Evolutionary conservation across 2,329 filamentous ascomycete species (phyloP).

Genomic region (Ophiocordyceps camponoti-floridani): DNA sequence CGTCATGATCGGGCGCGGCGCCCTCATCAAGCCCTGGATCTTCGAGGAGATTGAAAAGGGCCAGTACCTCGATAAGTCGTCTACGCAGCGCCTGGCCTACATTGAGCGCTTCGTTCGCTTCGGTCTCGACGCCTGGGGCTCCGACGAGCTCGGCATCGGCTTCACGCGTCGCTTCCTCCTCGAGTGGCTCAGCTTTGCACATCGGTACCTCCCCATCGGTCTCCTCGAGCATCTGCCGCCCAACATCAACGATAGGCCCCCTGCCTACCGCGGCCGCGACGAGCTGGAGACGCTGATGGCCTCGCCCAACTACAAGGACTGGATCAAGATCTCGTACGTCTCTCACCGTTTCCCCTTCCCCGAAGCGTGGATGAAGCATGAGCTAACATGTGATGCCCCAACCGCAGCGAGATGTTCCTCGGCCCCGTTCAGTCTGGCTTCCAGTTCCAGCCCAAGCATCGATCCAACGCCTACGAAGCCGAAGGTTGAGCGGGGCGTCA

Average conservation of each 20-base stretch:
- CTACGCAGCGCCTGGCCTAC: conserved; percentile 67
- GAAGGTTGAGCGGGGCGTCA: conserved; percentile 32
- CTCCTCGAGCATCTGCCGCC: conserved; percentile 79
- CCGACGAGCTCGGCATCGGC: conserved; percentile 83
- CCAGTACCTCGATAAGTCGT: conserved; percentile 91
- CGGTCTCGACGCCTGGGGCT: conserved; percentile 87
- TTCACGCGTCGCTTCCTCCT: conserved; percentile 82
- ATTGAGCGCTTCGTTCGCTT: conserved; percentile 82
- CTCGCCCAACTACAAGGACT: conserved; percentile 86
- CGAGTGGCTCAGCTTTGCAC: conserved; percentile 88
- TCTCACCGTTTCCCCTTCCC: background rate
- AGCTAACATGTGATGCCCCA: background rate
- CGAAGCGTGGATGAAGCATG: too few species aligned
- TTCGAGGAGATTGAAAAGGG: conserved; percentile 89
- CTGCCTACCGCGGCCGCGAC: conserved; percentile 64
- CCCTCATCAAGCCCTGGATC: conserved; percentile 93
- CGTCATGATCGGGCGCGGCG: conserved; percentile 95
- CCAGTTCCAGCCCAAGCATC: conserved; percentile 94
- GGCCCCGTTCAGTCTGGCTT: conserved; percentile 81
- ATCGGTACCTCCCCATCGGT: conserved; percentile 81
- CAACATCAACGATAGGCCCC: conserved; percentile 74
- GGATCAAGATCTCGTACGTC: conserved; percentile 91
- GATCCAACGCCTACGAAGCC: conserved; percentile 77
- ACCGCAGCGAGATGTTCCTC: conserved; percentile 80
- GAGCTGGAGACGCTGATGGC: conserved; percentile 88